Evolutionary conservation across 2,329 filamentous ascomycete genomes (phyloP), one percentile per base, ranked within the genome.

Genomic region (Bertia moriformis): DNA sequence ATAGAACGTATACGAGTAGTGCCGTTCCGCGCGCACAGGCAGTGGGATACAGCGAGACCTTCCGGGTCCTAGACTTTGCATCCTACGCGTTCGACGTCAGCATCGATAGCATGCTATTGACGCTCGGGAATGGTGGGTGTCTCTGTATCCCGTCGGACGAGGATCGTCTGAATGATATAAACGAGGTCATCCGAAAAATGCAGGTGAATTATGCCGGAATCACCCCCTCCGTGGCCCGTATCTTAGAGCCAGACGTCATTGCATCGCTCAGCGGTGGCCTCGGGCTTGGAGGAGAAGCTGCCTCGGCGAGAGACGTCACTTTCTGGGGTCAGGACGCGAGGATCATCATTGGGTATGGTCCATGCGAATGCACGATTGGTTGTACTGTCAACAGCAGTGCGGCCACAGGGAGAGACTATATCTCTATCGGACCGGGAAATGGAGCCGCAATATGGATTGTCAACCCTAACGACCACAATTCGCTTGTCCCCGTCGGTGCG

Each of bases 51-150:
- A 54, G 52, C 5, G 44, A 54, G 1, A 53, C 56, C 18, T 64
- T 63, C 1, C 56, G 62, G 12, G 60, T 64, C 32, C 61, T 67
- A 38, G 61, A 68, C 44, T 68, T 67, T 40, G 61, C 63, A 2
- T 66, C 66, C 1, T 71, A 72, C 44, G 68, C 67, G 5, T 73
- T 72, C 42, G 69, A 73, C 42, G 67, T 68, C 38, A 67, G 65
- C 42, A 63, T 71, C 15, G 63, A 67, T 48, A 69, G 68, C 46
- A 70, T 72, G 58, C 60, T 71, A 12, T 69, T 65, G 41, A 69
- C 68, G 0, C 56, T 72, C n/a, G 57, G 60, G 17, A 51, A 55
- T 13, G 67, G 68, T 18, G 68, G 66, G 3, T 65, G 62, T 38
- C 58, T 71, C 12, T 71, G 67, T 46, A 66, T 73, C 4, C 67